phyloP scores from a whole-genome alignment of 257 asterid species.

The Solanum chmielewskii region DNA sequence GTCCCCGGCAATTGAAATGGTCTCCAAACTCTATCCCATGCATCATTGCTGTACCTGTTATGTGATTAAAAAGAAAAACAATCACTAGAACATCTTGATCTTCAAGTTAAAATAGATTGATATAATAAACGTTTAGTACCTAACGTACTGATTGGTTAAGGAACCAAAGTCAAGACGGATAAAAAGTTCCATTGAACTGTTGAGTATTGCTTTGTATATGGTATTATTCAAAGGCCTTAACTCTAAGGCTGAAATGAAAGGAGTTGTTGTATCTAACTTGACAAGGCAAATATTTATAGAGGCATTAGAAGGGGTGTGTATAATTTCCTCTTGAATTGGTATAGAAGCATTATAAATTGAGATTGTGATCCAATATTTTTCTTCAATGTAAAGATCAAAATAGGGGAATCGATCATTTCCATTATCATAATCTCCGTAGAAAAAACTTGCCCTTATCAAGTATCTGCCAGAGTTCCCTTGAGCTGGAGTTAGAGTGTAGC shows the following conservation, averaged over 20 bases:
- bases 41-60: constrained; percentile 12
- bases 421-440: constrained; percentile 14
- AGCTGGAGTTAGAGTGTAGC: constrained; percentile 10
- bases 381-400: constrained; percentile 13
- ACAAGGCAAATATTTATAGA: constrained; percentile 5
- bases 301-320: background rate
- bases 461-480: constrained; percentile 6
- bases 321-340: background rate
- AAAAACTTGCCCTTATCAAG: constrained; percentile 5
- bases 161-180: background rate
- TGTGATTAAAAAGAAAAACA: background rate
- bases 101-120: background rate
- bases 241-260: constrained; percentile 12
- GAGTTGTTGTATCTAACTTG: background rate
- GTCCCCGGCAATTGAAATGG: background rate
- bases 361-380: constrained; percentile 5
- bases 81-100: background rate
- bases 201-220: background rate
- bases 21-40: constrained; percentile 12
- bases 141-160: background rate
- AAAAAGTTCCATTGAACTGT: background rate
- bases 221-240: background rate
- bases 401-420: background rate
- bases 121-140: background rate
- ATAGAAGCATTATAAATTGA: background rate